Evolutionary conservation across 805 yeast genomes (phyloP).

Genomic region (Candida coquimbonensis): DNA sequence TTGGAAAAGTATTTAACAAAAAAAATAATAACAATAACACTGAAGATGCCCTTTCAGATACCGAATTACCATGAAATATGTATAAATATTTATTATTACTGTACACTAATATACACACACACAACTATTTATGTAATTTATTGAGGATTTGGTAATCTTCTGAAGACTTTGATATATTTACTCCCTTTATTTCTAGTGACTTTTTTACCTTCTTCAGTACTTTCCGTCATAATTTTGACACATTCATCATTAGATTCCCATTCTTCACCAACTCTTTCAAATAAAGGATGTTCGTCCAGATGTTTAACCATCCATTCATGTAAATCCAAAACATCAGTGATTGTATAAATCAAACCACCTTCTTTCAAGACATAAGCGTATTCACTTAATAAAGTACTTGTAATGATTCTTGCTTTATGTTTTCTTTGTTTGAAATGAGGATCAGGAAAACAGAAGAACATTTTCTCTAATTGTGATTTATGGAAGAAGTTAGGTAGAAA

Average conservation of each 20-base stretch:
- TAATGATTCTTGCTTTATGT: slow-evolving; percentile 93
- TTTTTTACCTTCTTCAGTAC: slow-evolving; percentile 98
- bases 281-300: slow-evolving; percentile 83
- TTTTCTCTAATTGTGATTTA: slow-evolving; percentile 76
- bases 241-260: slow-evolving; percentile 80
- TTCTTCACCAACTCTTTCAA: slow-evolving; percentile 68
- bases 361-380: slow-evolving; percentile 85
- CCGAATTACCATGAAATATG: too few species aligned
- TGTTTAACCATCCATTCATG: slow-evolving; percentile 97
- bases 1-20: slow-evolving; percentile 25
- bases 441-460: slow-evolving; percentile 99
- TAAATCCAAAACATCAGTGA: slow-evolving; percentile 90
- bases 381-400: slow-evolving; percentile 82
- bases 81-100: too few species aligned
- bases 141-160: slow-evolving; percentile 56
- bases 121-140: too few species aligned
- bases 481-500: slow-evolving; percentile 89
- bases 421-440: slow-evolving; percentile 97
- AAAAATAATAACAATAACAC: slow-evolving; percentile 8
- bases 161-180: slow-evolving; percentile 85
- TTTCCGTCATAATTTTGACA: slow-evolving; percentile 77
- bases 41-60: slow-evolving; percentile 14
- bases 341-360: slow-evolving; percentile 87
- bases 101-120: too few species aligned
- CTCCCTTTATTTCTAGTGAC: slow-evolving; percentile 85